Conservation (phyloP, 495 filamentous ascomycete species). For the Penicillium malachiteum region DNA sequence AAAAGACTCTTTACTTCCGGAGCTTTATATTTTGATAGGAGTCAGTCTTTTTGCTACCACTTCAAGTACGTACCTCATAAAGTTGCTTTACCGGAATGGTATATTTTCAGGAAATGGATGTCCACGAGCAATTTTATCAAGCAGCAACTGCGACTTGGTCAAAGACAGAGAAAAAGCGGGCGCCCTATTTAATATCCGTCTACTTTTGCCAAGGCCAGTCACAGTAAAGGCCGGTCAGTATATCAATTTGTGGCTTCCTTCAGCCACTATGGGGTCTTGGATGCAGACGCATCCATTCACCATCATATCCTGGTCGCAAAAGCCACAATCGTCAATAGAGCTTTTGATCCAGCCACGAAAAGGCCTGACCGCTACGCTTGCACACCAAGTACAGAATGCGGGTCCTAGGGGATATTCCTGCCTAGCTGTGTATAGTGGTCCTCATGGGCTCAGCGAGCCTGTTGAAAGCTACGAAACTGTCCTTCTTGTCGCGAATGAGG, state of each 20-base stretch:
- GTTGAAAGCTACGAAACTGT: slow-evolving; percentile 29
- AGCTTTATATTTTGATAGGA: slow-evolving; percentile 29
- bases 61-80: slow-evolving; percentile 14
- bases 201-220: slow-evolving; percentile 24
- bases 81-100: slow-evolving; percentile 26
- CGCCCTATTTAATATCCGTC: slow-evolving; percentile 17
- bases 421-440: slow-evolving; percentile 30
- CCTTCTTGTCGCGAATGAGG: slow-evolving; percentile 27
- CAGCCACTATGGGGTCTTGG: slow-evolving; percentile 31
- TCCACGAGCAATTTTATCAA: slow-evolving; percentile 20
- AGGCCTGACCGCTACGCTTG: slow-evolving; percentile 11
- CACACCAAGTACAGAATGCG: not conserved
- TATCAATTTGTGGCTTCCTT: slow-evolving; percentile 39
- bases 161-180: slow-evolving; percentile 14
- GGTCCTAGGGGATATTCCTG: slow-evolving; percentile 15
- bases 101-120: slow-evolving; percentile 20
- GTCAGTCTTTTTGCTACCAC: slow-evolving; percentile 24
- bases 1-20: slow-evolving; percentile 2
- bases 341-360: slow-evolving; percentile 22
- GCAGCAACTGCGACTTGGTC: slow-evolving; percentile 9
- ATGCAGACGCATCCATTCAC: slow-evolving; percentile 40
- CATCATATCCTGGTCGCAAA: slow-evolving; percentile 33
- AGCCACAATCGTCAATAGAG: slow-evolving; percentile 25
- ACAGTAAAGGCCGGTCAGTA: slow-evolving; percentile 38
- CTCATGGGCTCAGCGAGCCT: slow-evolving; percentile 22